Evolutionary conservation across 2,329 filamentous ascomycete species (phyloP).

Genomic region (Amylocarpus encephaloides): DNA sequence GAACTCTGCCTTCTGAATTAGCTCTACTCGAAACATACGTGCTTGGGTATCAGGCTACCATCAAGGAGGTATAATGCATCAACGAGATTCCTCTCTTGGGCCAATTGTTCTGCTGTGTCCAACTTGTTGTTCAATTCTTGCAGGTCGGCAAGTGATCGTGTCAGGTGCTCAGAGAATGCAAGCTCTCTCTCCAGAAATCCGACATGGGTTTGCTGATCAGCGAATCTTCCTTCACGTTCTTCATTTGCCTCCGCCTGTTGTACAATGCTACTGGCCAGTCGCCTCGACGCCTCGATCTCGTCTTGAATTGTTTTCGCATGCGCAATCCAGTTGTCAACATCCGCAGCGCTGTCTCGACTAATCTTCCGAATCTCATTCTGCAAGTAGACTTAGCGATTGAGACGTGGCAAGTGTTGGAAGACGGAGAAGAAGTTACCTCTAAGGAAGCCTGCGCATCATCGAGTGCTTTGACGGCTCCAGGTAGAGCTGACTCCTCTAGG

Average conservation of each 20-base stretch:
- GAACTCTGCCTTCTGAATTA: constrained; percentile 9
- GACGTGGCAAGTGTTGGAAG: too few relatives aligned
- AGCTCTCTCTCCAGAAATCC: constrained; percentile 53
- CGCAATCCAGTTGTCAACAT: constrained; percentile 79
- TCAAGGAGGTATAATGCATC: constrained; percentile 53
- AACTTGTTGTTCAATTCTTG: constrained; percentile 55
- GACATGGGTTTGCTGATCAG: constrained; percentile 46
- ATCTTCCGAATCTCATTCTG: constrained; percentile 62
- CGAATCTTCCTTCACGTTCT: constrained; percentile 33
- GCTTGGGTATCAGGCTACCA: constrained; percentile 34
- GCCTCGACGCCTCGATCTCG: constrained; percentile 76
- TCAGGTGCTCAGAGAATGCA: constrained; percentile 52
- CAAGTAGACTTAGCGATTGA: constrained; percentile 6
- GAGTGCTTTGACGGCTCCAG: constrained; percentile 37
- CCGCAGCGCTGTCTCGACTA: constrained; percentile 69
- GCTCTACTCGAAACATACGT: neutral
- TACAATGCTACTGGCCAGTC: constrained; percentile 74
- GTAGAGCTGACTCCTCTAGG: constrained; percentile 31
- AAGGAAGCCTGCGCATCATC: constrained; percentile 39
- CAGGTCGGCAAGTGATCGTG: constrained; percentile 44
- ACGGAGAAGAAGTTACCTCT: constrained; percentile 33
- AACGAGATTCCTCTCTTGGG: constrained; percentile 47
- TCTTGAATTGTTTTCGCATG: constrained; percentile 79
- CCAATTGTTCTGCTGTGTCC: constrained; percentile 52
- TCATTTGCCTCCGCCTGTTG: constrained; percentile 64